These are phyloP conservation scores for Auricularia cornea DNA, from an alignment of 768 basidiomycete species.

Conservation along the genomic window DNA sequence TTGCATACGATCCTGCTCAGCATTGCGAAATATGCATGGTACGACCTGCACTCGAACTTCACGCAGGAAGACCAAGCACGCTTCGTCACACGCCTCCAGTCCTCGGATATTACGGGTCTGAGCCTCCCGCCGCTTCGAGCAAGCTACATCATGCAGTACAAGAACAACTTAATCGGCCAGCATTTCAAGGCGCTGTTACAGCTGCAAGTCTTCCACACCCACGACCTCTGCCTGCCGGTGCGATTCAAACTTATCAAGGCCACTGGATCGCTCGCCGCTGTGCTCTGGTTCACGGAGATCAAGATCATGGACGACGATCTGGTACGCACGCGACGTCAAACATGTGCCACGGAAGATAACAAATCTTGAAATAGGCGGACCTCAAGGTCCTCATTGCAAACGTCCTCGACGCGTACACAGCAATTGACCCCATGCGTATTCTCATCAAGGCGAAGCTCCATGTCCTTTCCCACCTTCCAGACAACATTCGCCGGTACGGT, in stretches of 20 bases:
- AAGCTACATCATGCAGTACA: slow-evolving; percentile 26
- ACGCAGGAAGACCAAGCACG: slow-evolving; percentile 18
- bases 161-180: slow-evolving; percentile 22
- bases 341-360: too few relatives aligned
- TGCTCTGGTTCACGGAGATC: slow-evolving; percentile 11
- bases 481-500: slow-evolving; percentile 16
- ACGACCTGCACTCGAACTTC: slow-evolving; percentile 14
- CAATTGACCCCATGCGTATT: slow-evolving; percentile 28
- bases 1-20: slow-evolving; percentile 8
- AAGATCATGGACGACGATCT: neutral
- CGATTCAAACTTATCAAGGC: slow-evolving; percentile 9
- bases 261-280: slow-evolving; percentile 7
- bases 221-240: neutral
- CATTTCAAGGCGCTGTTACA: slow-evolving; percentile 22
- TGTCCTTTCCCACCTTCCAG: slow-evolving; percentile 20
- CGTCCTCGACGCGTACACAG: slow-evolving; percentile 27
- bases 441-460: slow-evolving; percentile 27
- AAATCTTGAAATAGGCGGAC: slow-evolving; percentile 3
- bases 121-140: slow-evolving; percentile 17
- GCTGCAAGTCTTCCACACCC: neutral
- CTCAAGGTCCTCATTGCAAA: slow-evolving; percentile 24
- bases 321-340: too few relatives aligned
- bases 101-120: slow-evolving; percentile 14
- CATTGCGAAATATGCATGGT: slow-evolving; percentile 7
- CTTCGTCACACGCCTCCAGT: slow-evolving; percentile 15